Conservation (phyloP, 2,329 filamentous ascomycete species). For the Lasiodiplodia citricola region DNA sequence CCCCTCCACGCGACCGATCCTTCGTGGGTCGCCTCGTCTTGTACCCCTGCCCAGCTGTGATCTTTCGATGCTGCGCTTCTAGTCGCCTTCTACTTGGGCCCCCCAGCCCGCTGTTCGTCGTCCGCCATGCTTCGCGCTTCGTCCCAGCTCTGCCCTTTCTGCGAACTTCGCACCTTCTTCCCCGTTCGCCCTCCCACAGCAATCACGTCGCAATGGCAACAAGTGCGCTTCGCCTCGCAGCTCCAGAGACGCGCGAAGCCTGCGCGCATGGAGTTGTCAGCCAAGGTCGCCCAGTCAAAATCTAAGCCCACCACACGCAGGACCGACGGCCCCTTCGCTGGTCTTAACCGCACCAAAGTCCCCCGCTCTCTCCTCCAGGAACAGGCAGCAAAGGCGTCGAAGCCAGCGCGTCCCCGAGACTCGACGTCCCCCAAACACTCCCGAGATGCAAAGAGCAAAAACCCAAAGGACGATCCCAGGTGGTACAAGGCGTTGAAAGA, state of each 20-base stretch:
- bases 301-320: slow-evolving; percentile 9
- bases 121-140: slow-evolving; percentile 24
- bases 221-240: slow-evolving; percentile 47
- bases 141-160: slow-evolving; percentile 46
- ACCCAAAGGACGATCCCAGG: neutral
- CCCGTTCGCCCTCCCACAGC: slow-evolving; percentile 29
- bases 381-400: slow-evolving; percentile 29
- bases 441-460: neutral
- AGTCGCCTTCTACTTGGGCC: neutral
- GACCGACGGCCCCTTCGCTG: slow-evolving; percentile 36
- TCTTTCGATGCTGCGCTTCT: neutral
- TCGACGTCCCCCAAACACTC: neutral
- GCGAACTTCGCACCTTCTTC: slow-evolving; percentile 44
- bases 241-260: slow-evolving; percentile 49
- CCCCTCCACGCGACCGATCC: slow-evolving; percentile 10
- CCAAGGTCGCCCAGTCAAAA: slow-evolving; percentile 28
- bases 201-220: slow-evolving; percentile 39
- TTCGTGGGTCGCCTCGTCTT: neutral
- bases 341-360: slow-evolving; percentile 41
- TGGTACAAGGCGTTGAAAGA: slow-evolving; percentile 79
- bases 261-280: slow-evolving; percentile 59
- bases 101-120: neutral
- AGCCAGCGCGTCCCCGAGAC: neutral
- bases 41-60: neutral
- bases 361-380: slow-evolving; percentile 33